These are phyloP conservation scores for Penicillium sp. DNA, from an alignment of 2,329 filamentous ascomycete species.

Conservation along the genomic window DNA sequence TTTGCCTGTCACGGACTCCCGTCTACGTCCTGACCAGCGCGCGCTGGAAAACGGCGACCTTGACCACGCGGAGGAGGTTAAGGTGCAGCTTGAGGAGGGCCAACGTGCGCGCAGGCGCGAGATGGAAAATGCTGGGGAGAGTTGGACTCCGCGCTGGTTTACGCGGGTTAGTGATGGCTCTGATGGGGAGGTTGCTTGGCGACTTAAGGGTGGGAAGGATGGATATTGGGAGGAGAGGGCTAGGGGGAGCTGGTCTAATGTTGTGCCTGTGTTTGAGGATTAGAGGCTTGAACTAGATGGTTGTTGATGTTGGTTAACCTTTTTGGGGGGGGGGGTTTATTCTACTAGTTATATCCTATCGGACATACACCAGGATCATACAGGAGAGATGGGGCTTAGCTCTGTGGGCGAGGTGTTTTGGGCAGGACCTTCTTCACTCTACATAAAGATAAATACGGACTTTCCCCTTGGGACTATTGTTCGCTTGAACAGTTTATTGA, in stretches of 20 bases:
- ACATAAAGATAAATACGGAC: constrained; percentile 7
- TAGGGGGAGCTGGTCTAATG: constrained; percentile 63
- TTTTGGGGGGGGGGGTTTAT: neutral
- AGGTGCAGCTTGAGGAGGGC: constrained; percentile 79
- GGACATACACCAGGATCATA: neutral
- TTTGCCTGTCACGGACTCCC: constrained; percentile 77
- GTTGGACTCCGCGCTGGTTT: constrained; percentile 82
- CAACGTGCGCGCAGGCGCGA: constrained; percentile 74
- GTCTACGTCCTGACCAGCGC: constrained; percentile 83
- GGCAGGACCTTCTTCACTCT: constrained; percentile 14
- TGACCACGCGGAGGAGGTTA: constrained; percentile 79
- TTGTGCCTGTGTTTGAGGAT: constrained; percentile 56
- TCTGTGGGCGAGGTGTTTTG: constrained; percentile 1
- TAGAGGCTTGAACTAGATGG: constrained; percentile 5
- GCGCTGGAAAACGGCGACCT: constrained; percentile 78
- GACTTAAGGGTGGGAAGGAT: constrained; percentile 75
- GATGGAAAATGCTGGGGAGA: constrained; percentile 72
- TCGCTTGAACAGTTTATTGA: neutral
- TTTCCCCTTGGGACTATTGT: neutral
- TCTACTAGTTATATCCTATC: neutral
- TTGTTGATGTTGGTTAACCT: neutral
- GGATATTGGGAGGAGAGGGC: constrained; percentile 90
- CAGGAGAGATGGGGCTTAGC: neutral
- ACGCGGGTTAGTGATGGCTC: constrained; percentile 57
- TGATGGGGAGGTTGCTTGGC: constrained; percentile 57